Conservation (phyloP, 352 stramenopile genomes). For the Phytophthora ohioensis region DNA sequence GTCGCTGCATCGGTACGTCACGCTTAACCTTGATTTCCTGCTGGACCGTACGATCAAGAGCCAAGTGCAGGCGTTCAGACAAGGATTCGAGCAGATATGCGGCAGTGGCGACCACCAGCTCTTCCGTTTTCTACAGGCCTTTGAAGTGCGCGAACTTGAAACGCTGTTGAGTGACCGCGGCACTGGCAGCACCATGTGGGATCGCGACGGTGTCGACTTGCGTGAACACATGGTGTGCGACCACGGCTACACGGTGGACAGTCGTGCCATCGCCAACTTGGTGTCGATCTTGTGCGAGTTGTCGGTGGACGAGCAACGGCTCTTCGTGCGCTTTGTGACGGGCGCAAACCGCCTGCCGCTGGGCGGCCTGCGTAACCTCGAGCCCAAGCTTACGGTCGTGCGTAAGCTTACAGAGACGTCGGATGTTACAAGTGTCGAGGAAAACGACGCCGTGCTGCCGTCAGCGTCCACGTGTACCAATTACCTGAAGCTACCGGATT, state of each 20-base stretch:
- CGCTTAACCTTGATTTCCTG: conserved; percentile 59
- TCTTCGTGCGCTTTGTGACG: conserved; percentile 93
- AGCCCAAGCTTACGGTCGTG: conserved; percentile 91
- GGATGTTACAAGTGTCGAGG: conserved; percentile 21
- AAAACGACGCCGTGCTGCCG: conserved; percentile 69
- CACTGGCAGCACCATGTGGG: conserved; percentile 63
- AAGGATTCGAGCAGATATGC: conserved; percentile 76
- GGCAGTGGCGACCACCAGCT: conserved; percentile 37
- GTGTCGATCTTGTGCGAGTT: conserved; percentile 83
- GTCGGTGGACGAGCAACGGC: conserved; percentile 68
- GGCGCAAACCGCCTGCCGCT: conserved; percentile 87
- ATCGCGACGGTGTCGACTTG: conserved; percentile 72
- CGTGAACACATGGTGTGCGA: conserved; percentile 84
- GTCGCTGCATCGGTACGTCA: conserved; percentile 67
- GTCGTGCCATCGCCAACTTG: conserved; percentile 74
- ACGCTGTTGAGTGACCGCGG: conserved; percentile 64
- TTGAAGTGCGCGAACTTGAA: conserved; percentile 76
- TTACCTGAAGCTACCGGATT: conserved; percentile 93
- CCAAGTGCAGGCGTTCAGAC: conserved; percentile 73
- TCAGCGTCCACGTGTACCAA: conserved; percentile 92
- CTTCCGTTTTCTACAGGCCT: conserved; percentile 57
- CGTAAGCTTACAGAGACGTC: conserved; percentile 65
- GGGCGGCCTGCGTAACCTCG: conserved; percentile 81
- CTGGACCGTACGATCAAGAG: conserved; percentile 67
- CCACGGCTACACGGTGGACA: conserved; percentile 81